phyloP scores from a whole-genome alignment of 768 basidiomycete genomes.

The Suillus lakei region DNA sequence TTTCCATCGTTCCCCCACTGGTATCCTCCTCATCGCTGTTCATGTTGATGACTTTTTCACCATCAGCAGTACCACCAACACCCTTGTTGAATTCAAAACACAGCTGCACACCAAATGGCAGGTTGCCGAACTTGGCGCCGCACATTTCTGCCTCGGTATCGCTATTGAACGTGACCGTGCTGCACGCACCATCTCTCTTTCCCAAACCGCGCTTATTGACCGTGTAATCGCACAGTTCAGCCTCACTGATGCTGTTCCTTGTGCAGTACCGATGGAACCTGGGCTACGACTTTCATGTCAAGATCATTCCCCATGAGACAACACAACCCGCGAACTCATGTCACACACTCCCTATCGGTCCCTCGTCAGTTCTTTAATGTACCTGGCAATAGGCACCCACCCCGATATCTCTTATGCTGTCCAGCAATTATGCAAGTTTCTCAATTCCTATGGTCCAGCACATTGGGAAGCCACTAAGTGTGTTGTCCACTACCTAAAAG shows the following conservation, averaged over 20 bases:
- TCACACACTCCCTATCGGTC: too few species aligned
- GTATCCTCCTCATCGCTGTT: too few species aligned
- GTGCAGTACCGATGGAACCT: constrained; percentile 25
- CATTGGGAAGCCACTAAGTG: constrained; percentile 20
- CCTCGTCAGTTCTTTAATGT: constrained; percentile 29
- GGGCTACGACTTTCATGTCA: constrained; percentile 7
- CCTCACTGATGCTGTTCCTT: constrained; percentile 24
- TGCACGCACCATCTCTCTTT: constrained; percentile 16
- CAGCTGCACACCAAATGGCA: too few species aligned
- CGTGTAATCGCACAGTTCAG: constrained; percentile 25
- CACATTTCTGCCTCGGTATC: constrained; percentile 18
- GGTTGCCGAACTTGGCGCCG: too few species aligned
- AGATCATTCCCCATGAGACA: too few species aligned
- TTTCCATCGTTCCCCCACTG: too few species aligned
- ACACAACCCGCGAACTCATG: neutral
- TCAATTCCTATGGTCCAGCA: constrained; percentile 12
- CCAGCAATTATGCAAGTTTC: constrained; percentile 4
- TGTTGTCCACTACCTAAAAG: constrained; percentile 19
- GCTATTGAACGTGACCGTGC: constrained; percentile 20
- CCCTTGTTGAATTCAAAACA: too few species aligned
- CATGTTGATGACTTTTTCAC: too few species aligned
- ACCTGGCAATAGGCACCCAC: constrained; percentile 29
- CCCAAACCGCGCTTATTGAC: constrained; percentile 26
- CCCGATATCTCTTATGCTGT: constrained; percentile 39
- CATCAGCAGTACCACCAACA: too few species aligned